Evolutionary conservation across 495 filamentous ascomycete genomes (phyloP), one percentile per base, ranked within the genome.

Genomic region (Aspergillus sclerotiicarbonarius): DNA sequence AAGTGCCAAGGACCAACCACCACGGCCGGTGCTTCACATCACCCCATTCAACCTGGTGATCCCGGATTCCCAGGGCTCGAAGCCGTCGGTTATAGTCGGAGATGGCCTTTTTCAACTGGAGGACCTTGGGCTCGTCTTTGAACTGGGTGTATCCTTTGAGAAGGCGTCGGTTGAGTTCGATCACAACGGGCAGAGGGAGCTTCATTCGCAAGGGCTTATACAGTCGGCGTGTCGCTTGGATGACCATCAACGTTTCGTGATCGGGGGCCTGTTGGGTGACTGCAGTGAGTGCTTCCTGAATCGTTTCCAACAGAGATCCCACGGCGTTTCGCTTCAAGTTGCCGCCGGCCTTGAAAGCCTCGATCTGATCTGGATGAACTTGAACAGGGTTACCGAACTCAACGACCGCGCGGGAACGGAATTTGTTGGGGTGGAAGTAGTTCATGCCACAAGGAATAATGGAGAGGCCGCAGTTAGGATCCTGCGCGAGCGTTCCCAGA

Each of bases 371-470:
- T 25, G 70, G 73, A 1, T 91, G 89, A 8, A 97, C 84, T 56
- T 95, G 88, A 33, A 98, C 79, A 3, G 94, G 92, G 25, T 80
- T 85, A 19, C 95, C 94, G 69, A 99, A 99, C 63, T 99, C 94
- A 58, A 99, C 84, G 2, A 99, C 94, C 37, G 95, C 95, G 67
- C 94, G 83, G 50, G 94, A 99, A 16, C 94, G 87, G 74, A 99
- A 99, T 70, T 98, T 99, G 76, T 99, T 94, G 5, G 94, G 89
- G 73, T 99, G 94, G 75, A 99, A 99, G 73, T 99, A 99, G 67
- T 99, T 99, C 94, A 98, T 98, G 58, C 95, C 95, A 50, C 91
- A 93, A n/a, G 95, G 95, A n/a, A 99, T 89, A 64, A 99, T 98
- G 71, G 90, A 95, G 61, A 99, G 69, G n/a, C 89, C 92, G 67